A percentile compares a stretch with the other conserved stretches of the same genome.
phyloP scores from a whole-genome alignment of 2,329 filamentous ascomycete genomes.

The Dactylellina cionopaga region DNA sequence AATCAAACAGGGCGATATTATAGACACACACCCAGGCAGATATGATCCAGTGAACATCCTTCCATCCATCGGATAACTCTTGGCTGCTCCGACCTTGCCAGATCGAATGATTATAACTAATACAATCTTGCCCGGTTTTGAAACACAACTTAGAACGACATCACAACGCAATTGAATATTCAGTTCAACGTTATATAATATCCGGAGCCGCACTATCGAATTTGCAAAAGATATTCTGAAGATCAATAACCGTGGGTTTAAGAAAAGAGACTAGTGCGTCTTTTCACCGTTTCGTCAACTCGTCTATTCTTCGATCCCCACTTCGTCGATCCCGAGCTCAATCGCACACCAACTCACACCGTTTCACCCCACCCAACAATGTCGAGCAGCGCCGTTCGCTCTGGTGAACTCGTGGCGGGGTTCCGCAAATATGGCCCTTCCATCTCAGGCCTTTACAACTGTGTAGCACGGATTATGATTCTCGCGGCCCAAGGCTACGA shows the following conservation, averaged over 20 bases:
- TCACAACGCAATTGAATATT: conserved; percentile 34
- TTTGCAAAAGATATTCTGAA: not conserved
- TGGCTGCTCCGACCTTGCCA: conserved; percentile 23
- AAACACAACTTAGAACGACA: conserved; percentile 27
- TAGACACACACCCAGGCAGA: conserved; percentile 31
- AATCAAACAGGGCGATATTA: conserved; percentile 33
- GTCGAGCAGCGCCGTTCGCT: conserved; percentile 32
- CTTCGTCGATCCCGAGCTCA: conserved; percentile 37
- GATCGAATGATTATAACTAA: conserved; percentile 45
- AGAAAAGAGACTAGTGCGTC: too few species aligned
- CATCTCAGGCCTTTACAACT: conserved; percentile 46
- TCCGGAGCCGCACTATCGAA: conserved; percentile 7
- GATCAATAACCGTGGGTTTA: not conserved
- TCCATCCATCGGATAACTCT: conserved; percentile 36
- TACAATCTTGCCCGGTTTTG: conserved; percentile 28
- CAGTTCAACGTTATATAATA: conserved; percentile 31
- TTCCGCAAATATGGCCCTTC: conserved; percentile 50
- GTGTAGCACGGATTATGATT: conserved; percentile 38
- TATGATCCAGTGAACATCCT: conserved; percentile 52
- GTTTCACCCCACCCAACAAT: conserved; percentile 34
- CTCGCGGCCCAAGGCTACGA: conserved; percentile 40
- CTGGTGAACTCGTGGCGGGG: conserved; percentile 42
- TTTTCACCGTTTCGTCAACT: not conserved
- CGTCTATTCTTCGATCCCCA: conserved; percentile 31
- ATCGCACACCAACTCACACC: conserved; percentile 32